These are phyloP conservation scores for Haematococcus lacustris DNA, from an alignment of 139 green algal species.

Conservation along the genomic window DNA sequence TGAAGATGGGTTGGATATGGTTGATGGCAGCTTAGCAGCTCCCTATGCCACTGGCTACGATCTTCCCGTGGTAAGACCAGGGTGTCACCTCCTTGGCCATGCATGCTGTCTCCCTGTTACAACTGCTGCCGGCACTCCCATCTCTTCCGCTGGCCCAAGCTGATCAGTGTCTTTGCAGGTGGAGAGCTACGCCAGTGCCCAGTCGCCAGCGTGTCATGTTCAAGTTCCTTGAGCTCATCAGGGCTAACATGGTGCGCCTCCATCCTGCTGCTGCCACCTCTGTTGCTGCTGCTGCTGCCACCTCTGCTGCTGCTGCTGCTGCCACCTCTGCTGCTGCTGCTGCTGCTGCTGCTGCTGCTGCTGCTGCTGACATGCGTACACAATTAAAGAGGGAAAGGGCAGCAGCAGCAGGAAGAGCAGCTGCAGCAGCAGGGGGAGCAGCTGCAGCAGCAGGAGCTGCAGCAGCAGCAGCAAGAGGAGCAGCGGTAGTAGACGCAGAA, in stretches of 20 bases:
- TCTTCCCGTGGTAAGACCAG: not conserved
- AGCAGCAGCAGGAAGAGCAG: not conserved
- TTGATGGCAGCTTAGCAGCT: not conserved
- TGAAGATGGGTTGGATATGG: too few relatives aligned
- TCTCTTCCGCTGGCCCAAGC: not conserved
- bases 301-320: not conserved
- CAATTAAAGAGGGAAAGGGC: too few relatives aligned
- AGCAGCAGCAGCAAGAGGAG: too few relatives aligned
- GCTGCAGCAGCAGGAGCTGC: too few relatives aligned
- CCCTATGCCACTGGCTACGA: not conserved
- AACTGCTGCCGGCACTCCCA: too few relatives aligned
- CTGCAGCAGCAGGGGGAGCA: too few relatives aligned
- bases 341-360: not conserved
- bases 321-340: not conserved
- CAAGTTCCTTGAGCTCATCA: conserved; percentile 81
- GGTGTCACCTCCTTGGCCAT: not conserved
- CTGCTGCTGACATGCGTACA: too few relatives aligned
- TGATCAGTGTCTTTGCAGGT: conserved; percentile 1
- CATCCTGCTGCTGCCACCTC: not conserved
- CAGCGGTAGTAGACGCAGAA: too few relatives aligned
- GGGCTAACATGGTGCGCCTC: conserved; percentile 62
- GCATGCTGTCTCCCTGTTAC: too few relatives aligned
- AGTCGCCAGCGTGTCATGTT: conserved; percentile 82
- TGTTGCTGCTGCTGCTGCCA: not conserved
- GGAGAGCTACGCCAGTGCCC: conserved; percentile 65